These are phyloP conservation scores for Atkinsonella hypoxylon DNA, from an alignment of 2,329 filamentous ascomycete genomes.

Conservation along the genomic window DNA sequence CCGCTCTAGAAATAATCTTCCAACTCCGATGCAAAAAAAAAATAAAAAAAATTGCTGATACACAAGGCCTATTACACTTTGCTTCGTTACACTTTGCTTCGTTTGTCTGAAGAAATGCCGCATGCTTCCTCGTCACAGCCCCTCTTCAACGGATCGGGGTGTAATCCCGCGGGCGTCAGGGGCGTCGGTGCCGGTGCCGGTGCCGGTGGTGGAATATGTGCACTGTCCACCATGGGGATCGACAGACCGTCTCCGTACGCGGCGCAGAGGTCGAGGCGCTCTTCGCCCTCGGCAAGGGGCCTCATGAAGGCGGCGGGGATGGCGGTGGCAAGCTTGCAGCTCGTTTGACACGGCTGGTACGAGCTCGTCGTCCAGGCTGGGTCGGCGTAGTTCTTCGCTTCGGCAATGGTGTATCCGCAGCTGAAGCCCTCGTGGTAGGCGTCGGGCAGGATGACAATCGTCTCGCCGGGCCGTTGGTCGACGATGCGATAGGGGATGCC, in stretches of 20 bases:
- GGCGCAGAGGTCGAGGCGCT: constrained; percentile 22
- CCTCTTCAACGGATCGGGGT: no score
- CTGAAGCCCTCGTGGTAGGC: constrained; percentile 30
- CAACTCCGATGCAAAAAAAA: no score
- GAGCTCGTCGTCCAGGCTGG: constrained; percentile 21
- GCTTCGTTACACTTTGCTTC: no score
- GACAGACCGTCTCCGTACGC: constrained; percentile 9
- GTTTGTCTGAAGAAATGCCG: no score
- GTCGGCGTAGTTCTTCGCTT: constrained; percentile 29
- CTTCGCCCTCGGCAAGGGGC: constrained; percentile 19
- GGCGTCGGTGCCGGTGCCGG: no score
- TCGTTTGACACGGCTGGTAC: constrained; percentile 23
- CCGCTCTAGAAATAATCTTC: no score
- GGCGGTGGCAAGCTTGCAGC: constrained; percentile 22
- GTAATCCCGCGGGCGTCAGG: no score
- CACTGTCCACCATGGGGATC: background rate
- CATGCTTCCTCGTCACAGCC: no score
- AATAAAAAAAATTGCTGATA: no score
- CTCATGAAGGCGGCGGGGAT: constrained; percentile 24
- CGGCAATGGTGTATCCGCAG: constrained; percentile 28
- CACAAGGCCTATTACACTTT: no score
- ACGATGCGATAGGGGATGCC: constrained; percentile 25
- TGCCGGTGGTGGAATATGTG: no score
- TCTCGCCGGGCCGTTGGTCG: constrained; percentile 27
- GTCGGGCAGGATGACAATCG: constrained; percentile 27